phyloP scores from a whole-genome alignment of 345 rosid genomes.

The Gossypium stocksii region DNA sequence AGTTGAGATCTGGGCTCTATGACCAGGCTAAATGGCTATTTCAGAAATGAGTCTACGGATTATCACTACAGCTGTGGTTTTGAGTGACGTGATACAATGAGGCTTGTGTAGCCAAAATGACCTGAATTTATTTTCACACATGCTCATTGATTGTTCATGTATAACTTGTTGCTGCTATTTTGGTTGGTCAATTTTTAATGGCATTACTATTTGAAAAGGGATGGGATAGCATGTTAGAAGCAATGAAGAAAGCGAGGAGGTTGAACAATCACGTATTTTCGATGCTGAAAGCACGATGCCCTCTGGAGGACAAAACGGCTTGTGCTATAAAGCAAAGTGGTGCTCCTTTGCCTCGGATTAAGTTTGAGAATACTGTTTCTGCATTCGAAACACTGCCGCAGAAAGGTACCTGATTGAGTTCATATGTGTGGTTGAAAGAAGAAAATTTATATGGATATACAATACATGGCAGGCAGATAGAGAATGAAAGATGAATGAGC shows the following conservation, averaged over 20 bases:
- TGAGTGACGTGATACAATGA: background rate
- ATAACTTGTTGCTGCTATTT: background rate
- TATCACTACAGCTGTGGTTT: background rate
- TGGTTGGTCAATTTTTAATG: background rate
- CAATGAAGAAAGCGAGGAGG: conserved; percentile 95
- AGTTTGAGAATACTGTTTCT: conserved; percentile 90
- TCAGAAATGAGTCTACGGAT: background rate
- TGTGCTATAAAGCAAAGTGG: conserved; percentile 98
- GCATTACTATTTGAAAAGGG: conserved; percentile 41
- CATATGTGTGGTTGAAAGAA: background rate
- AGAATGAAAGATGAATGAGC: background rate
- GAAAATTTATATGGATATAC: background rate
- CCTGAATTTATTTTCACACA: background rate
- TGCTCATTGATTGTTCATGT: background rate
- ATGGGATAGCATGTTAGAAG: conserved; percentile 85
- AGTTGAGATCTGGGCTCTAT: background rate
- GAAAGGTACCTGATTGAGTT: conserved; percentile 48
- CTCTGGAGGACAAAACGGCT: conserved; percentile 90
- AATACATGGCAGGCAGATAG: background rate
- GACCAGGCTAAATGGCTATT: background rate
- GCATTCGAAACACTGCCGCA: conserved; percentile 96
- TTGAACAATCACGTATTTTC: conserved; percentile 96
- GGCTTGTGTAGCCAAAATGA: background rate
- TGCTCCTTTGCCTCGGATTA: conserved; percentile 53
- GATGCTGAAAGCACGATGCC: conserved; percentile 96